Evolutionary conservation across 75 land plant species (phyloP).

Genomic region (Cupressus sempervirens): DNA sequence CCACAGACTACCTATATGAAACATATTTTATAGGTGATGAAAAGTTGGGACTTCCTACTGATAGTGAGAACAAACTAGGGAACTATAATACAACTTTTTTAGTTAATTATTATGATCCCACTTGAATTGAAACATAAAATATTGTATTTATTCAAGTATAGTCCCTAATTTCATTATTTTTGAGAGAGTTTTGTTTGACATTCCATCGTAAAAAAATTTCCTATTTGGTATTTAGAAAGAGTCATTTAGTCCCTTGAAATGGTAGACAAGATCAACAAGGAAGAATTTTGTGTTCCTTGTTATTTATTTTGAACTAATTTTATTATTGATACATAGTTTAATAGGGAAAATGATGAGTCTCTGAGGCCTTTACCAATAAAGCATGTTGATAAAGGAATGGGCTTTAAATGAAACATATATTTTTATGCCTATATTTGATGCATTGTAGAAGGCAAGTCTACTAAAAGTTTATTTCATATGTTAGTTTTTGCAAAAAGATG

Average conservation of each 20-base stretch:
- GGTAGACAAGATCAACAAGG: not conserved
- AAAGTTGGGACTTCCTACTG: conserved; percentile 68
- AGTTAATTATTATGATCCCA: conserved; percentile 95
- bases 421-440: conserved; percentile 85
- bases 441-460: conserved; percentile 58
- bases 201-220: not conserved
- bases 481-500: too few relatives aligned
- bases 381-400: conserved; percentile 99
- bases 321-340: conserved; percentile 51
- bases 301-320: conserved; percentile 5
- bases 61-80: conserved; percentile 84
- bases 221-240: not conserved
- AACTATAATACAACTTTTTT: conserved; percentile 69
- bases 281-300: not conserved
- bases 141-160: conserved; percentile 93
- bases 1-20: conserved; percentile 73
- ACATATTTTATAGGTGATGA: conserved; percentile 97
- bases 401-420: conserved; percentile 98
- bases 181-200: conserved; percentile 3
- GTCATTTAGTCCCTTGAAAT: not conserved
- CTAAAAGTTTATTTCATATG: not conserved
- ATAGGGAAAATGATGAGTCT: conserved; percentile 85
- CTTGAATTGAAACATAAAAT: conserved; percentile 97
- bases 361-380: conserved; percentile 83
- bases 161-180: not conserved